A percentile compares a stretch with the other conserved stretches of the same genome.
These are phyloP conservation scores for Colletotrichum tabaci DNA, from an alignment of 2,329 filamentous ascomycete species.

Conservation along the genomic window DNA sequence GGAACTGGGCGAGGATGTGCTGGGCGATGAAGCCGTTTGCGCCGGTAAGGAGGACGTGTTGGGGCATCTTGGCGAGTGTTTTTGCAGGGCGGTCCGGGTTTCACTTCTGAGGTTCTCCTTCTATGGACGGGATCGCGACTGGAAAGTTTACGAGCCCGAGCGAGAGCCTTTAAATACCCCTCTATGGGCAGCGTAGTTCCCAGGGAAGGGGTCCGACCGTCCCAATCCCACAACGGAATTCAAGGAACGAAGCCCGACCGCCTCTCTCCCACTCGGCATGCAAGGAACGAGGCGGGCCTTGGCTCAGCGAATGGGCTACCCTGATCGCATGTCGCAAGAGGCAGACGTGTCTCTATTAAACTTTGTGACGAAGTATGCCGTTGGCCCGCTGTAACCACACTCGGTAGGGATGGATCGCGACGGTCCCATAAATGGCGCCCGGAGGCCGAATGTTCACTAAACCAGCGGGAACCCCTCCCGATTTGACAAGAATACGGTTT, in stretches of 20 bases:
- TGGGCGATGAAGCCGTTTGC: slow-evolving; percentile 60
- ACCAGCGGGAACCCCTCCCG: no score
- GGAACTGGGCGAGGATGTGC: slow-evolving; percentile 55
- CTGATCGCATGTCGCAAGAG: neutral
- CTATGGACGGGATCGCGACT: no score
- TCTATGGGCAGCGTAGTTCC: neutral
- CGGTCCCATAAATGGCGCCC: neutral
- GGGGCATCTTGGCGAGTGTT: slow-evolving; percentile 15
- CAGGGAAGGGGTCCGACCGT: no score
- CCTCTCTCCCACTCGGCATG: neutral
- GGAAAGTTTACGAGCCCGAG: no score
- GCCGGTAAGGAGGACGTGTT: slow-evolving; percentile 51
- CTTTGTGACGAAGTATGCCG: neutral
- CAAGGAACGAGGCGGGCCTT: neutral
- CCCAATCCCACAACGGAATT: neutral
- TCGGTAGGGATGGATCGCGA: neutral
- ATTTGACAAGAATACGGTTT: no score
- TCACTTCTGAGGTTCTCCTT: no score
- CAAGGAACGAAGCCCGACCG: neutral
- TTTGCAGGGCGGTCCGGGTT: no score
- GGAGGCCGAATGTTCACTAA: no score
- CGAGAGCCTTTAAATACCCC: neutral
- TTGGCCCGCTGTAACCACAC: neutral
- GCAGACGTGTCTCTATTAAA: neutral
- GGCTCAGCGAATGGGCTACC: neutral